Evolutionary conservation across 148 eudicot genomes (phyloP), one percentile per base, ranked within the genome.

Genomic region (Salicornia ramosissima): DNA sequence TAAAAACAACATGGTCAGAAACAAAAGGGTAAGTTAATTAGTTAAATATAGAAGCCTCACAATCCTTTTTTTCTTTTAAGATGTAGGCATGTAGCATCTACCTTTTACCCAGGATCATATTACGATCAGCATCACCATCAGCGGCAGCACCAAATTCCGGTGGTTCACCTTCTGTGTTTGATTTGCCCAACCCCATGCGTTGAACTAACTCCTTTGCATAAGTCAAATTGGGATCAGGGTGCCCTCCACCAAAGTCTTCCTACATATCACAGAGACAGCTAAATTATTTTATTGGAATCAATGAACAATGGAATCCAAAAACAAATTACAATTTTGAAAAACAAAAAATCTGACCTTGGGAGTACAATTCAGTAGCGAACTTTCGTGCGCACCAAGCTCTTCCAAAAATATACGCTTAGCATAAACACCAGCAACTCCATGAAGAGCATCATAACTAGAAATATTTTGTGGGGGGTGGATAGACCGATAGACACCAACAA

Each of bases 121-220:
- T 93, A 51, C 98, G 88, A 75, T 93, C 98, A 31, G 96, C 98
- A 84, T 93, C 98, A 77, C 96, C 98, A 77, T 93, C 96, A 71
- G 96, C 95, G 77, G 98, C 98, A 68, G 98, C 98, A 68, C 96
- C 98, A 80, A 93, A 93, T 70, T 93, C 95, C 54, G 96, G 96
- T 61, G 96, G 98, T 69, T 93, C 94, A 31, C 65, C 80, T 46
- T 76, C 74, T 47, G 81, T 21, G 58, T 70, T 60, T 42, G 96
- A 74, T 78, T 90, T 88, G 53, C 92, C 87, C 87, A 93, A 80
- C 64, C 98, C 98, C 98, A 93, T 88, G 18, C 96, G 86, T 68
- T 81, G 88, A 79, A 93, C 98, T 47, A 90, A 77, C 79, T 90
- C 96, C 81, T 90, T 93, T 54, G 96, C 96, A 81, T 90, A 93